phyloP scores from a whole-genome alignment of 169 alveolate species.

The Babesia gibsoni region DNA sequence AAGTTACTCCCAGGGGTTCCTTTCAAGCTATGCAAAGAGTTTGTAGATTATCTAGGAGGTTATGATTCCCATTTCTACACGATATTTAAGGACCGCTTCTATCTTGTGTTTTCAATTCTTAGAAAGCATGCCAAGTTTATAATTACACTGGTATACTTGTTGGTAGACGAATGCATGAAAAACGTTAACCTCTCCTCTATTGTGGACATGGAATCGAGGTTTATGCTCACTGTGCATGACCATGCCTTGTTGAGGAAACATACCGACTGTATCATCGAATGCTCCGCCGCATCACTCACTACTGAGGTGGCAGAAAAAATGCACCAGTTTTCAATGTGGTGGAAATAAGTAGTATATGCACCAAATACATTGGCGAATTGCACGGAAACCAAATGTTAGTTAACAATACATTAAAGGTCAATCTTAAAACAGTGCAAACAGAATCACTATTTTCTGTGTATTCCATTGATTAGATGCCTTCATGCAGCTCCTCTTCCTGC shows the following conservation, averaged over 20 bases:
- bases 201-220: slow-evolving; percentile 28
- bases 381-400: too few species aligned
- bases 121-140: slow-evolving; percentile 37
- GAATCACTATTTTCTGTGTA: too few species aligned
- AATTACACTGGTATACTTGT: slow-evolving; percentile 22
- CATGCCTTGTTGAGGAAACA: background rate
- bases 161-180: background rate
- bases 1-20: slow-evolving; percentile 63
- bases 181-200: slow-evolving; percentile 19
- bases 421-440: too few species aligned
- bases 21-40: slow-evolving; percentile 66
- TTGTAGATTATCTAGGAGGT: slow-evolving; percentile 87
- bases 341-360: slow-evolving; percentile 32
- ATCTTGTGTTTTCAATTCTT: slow-evolving; percentile 20
- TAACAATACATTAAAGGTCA: too few species aligned
- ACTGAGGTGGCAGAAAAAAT: slow-evolving; percentile 25
- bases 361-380: too few species aligned
- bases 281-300: slow-evolving; percentile 31
- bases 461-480: slow-evolving; percentile 14
- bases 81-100: slow-evolving; percentile 46
- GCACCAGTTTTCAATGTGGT: slow-evolving; percentile 36
- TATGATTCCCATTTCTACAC: slow-evolving; percentile 83
- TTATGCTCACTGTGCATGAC: slow-evolving; percentile 1
- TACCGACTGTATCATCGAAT: slow-evolving; percentile 4
- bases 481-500: slow-evolving; percentile 45